A percentile compares a stretch with the other conserved stretches of the same genome.
These are phyloP conservation scores for Periconia sp. DNA, from an alignment of 2,329 filamentous ascomycete genomes.

Conservation along the genomic window DNA sequence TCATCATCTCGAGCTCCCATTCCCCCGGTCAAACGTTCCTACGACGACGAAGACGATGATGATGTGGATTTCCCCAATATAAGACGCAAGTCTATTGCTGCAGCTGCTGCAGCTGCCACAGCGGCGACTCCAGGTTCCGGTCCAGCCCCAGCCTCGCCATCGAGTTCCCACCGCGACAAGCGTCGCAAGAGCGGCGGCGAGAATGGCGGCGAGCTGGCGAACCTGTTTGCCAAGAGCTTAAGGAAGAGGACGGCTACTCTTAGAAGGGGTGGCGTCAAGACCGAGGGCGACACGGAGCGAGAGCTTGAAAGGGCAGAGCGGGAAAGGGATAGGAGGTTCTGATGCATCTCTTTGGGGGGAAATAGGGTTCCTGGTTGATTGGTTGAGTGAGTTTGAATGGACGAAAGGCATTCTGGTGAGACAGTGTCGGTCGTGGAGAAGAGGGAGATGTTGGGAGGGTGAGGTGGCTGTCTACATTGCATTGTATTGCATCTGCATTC, in stretches of 20 bases:
- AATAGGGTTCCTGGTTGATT: too few species aligned
- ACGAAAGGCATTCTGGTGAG: too few species aligned
- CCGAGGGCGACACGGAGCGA: slow-evolving; percentile 33
- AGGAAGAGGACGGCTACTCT: slow-evolving; percentile 31
- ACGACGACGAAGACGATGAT: slow-evolving; percentile 27
- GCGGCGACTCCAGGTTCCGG: too few species aligned
- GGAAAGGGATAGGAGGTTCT: slow-evolving; percentile 29
- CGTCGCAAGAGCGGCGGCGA: slow-evolving; percentile 24
- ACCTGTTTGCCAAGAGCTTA: slow-evolving; percentile 30
- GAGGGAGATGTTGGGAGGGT: too few species aligned
- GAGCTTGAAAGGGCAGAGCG: slow-evolving; percentile 36
- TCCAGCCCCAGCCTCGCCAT: slow-evolving; percentile 13
- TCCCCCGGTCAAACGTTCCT: slow-evolving; percentile 25
- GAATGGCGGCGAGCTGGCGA: slow-evolving; percentile 29
- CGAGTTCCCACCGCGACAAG: slow-evolving; percentile 29
- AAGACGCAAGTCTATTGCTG: neutral
- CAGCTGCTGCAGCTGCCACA: neutral
- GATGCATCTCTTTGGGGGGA: neutral
- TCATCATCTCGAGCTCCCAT: slow-evolving; percentile 13
- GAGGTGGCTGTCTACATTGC: too few species aligned
- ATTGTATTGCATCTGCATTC: too few species aligned
- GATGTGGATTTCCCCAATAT: neutral
- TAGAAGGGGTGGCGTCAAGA: slow-evolving; percentile 36
- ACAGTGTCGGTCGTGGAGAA: too few species aligned
- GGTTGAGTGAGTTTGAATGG: neutral